Base-by-base conservation (phyloP, 768 basidiomycete species). In the Dendrothele bispora region DNA sequence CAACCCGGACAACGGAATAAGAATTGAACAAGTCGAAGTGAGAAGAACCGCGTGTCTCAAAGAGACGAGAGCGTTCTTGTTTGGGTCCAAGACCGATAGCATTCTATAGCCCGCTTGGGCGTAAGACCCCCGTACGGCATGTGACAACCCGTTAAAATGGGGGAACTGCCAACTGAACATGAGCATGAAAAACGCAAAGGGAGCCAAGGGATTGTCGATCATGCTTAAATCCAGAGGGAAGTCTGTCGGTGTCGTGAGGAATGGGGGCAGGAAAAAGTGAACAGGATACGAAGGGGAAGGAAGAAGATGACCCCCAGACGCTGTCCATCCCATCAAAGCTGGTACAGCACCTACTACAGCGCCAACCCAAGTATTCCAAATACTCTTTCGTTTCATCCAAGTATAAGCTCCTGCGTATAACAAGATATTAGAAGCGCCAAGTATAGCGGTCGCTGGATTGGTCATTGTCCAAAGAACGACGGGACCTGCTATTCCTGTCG, bases 111-210 rank as follows among this genome's bases (percentile, higher is more conserved):
- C 95, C 17, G 88, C 91, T 61, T 91, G 84, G 4, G 97, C 91
- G 66, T 99, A 99, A 17, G 87, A 87, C 8, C 79, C 82, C 29
- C 95, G 83, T 7, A 95, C 79, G 41, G 95, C 73, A 66, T 97
- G 82, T 7, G 94, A 85, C n/a, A 99, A 75, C 1, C 92, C 67
- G 66, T 95, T 98, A 73, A 99, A 98, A 65, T 99, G 95, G 28
- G 95, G 95, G 70, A 98, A 98, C 62, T 99, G 97, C 95, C 95
- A 99, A 51, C 88, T 88, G 71, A 85, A 99, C 7, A 97, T 78
- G 39, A 98, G 67, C 67, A 86, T 76, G 69, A 90, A 91, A 3
- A 99, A 72, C 2, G 86, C 82, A 49, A 90, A 67, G 0, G 93
- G 86, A 0, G 88, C 81, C 34, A 97, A 78, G 1, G 93, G 85